Conservation (phyloP, 306 rosid species). For the Myrica gale region DNA sequence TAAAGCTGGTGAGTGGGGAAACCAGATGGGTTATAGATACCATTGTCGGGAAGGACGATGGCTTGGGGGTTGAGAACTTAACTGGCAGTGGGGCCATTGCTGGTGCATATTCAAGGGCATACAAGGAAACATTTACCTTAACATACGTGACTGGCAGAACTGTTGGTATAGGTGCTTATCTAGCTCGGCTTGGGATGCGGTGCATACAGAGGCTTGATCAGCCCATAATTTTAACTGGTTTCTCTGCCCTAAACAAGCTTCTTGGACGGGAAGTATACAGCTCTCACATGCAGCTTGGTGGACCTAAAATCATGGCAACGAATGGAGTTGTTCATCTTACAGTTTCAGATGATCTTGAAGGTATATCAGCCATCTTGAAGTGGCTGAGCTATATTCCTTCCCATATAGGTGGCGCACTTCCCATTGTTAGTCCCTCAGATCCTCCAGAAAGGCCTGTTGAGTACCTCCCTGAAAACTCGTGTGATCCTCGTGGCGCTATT, state of each 20-base stretch:
- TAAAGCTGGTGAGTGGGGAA: slow-evolving; percentile 75
- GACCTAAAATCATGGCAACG: slow-evolving; percentile 98
- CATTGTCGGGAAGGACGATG: slow-evolving; percentile 94
- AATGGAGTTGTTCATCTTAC: slow-evolving; percentile 99
- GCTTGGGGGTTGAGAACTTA: slow-evolving; percentile 93
- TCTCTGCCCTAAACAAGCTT: slow-evolving; percentile 93
- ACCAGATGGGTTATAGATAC: slow-evolving; percentile 94
- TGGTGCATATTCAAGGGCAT: slow-evolving; percentile 91
- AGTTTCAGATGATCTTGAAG: slow-evolving; percentile 93
- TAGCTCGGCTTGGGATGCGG: slow-evolving; percentile 98
- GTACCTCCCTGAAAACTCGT: slow-evolving; percentile 82
- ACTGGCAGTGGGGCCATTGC: slow-evolving; percentile 98
- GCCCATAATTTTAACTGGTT: slow-evolving; percentile 94
- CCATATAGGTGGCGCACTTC: slow-evolving; percentile 76
- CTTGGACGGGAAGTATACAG: slow-evolving; percentile 99
- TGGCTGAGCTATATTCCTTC: slow-evolving; percentile 97
- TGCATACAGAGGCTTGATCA: slow-evolving; percentile 99
- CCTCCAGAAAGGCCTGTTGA: slow-evolving; percentile 88
- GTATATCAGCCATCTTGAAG: slow-evolving; percentile 85
- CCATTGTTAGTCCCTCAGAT: slow-evolving; percentile 72
- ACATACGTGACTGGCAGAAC: slow-evolving; percentile 97
- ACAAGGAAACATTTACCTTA: slow-evolving; percentile 85
- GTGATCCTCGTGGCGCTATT: slow-evolving; percentile 97
- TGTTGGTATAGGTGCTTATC: slow-evolving; percentile 98
- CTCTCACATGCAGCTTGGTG: slow-evolving; percentile 99